A percentile compares a stretch with the other conserved stretches of the same genome.
These are phyloP conservation scores for Eutrema yunnanense DNA, from an alignment of 345 rosid species.

Conservation along the genomic window DNA sequence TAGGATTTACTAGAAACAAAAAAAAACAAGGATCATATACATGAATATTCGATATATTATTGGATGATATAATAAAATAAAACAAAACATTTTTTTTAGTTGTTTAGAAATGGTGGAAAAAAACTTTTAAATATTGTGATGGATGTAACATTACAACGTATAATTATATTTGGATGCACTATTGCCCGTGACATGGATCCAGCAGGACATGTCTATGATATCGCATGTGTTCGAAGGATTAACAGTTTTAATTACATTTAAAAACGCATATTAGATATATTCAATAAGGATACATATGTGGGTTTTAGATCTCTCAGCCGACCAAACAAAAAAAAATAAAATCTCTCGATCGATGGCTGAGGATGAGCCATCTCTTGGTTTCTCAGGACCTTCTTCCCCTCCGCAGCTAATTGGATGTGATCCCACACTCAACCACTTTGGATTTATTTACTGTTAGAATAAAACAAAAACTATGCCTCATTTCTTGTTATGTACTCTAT, in stretches of 20 bases:
- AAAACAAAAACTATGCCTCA: too few relatives aligned
- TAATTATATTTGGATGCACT: not conserved
- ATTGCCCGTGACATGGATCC: not conserved
- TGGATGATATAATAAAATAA: not conserved
- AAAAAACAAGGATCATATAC: not conserved
- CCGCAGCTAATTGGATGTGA: not conserved
- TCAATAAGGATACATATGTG: not conserved
- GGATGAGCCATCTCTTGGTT: not conserved
- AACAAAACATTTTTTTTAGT: not conserved
- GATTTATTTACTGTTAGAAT: not conserved
- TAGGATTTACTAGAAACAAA: not conserved
- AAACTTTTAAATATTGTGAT: not conserved
- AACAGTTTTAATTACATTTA: not conserved
- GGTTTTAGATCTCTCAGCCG: not conserved
- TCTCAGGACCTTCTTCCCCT: not conserved
- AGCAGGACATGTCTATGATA: not conserved
- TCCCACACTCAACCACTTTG: not conserved
- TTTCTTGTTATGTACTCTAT: not conserved
- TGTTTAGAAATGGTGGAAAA: not conserved
- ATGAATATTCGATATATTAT: too few relatives aligned
- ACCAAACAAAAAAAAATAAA: not conserved
- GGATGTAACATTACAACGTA: not conserved
- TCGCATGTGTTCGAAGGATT: not conserved
- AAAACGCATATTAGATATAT: not conserved
- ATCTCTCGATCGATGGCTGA: not conserved